Conservation (phyloP, 2,329 filamentous ascomycete genomes). For the Myriosclerotinia scirpicola region DNA sequence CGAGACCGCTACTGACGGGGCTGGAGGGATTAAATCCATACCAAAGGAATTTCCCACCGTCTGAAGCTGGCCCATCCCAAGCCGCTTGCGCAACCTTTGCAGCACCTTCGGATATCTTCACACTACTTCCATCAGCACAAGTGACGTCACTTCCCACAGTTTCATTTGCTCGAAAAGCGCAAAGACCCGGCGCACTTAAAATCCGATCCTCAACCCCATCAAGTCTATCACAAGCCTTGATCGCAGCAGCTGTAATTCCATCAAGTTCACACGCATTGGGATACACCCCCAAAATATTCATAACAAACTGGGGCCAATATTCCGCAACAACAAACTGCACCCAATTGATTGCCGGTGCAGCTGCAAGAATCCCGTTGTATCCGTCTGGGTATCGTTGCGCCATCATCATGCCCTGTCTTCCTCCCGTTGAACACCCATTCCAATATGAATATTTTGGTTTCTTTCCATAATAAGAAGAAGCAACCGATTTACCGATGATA, state of each 20-base stretch:
- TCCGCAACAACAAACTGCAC: not conserved
- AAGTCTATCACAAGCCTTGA: conserved; percentile 52
- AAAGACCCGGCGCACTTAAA: conserved; percentile 43
- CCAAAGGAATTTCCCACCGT: not conserved
- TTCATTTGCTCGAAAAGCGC: conserved; percentile 32
- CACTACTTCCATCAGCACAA: not conserved
- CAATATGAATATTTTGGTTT: conserved; percentile 43
- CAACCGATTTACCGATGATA: conserved; percentile 40
- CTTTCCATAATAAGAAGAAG: conserved; percentile 41
- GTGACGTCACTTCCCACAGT: not conserved
- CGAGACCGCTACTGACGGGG: not conserved
- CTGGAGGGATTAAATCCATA: not conserved
- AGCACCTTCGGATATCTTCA: not conserved
- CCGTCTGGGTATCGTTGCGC: conserved; percentile 43
- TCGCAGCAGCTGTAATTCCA: conserved; percentile 38
- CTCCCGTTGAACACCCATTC: conserved; percentile 44
- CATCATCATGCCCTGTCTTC: conserved; percentile 42
- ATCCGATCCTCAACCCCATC: conserved; percentile 51
- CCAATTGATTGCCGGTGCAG: conserved; percentile 43
- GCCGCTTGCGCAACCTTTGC: not conserved
- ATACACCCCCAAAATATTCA: conserved; percentile 2
- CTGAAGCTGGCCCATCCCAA: not conserved
- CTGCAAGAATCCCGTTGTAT: conserved; percentile 46
- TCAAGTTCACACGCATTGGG: not conserved
- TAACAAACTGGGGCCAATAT: conserved; percentile 19